Base-by-base conservation (phyloP, 805 yeast species). In the Candida corydali region DNA sequence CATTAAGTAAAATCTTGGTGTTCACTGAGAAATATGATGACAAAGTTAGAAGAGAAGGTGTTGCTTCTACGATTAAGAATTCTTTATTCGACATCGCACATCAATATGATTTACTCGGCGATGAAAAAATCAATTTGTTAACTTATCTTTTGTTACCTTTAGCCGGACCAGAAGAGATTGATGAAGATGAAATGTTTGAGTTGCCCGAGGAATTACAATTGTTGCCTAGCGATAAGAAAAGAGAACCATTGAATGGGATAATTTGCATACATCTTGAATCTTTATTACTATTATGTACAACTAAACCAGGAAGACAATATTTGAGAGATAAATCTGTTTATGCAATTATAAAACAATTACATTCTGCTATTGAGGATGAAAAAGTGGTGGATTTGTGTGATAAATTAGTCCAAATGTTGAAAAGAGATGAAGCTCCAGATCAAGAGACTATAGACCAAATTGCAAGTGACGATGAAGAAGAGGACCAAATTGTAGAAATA, bases 11-110 rank as follows among this genome's bases (percentile, higher is more conserved):
- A 54, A 60, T 88, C 18, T 66, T 86, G 41, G 93, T 80, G 0
- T 88, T 87, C 61, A 83, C 96, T 4, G 89, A 86, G 53, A 77
- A 80, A 51, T 83, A 80, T 46, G 89, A 83, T 52, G 70, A 86
- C 10, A 78, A 77, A 50, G 76, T 78, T 17, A 79, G 98, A 63
- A 75, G 98, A 61, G 89, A 84, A 55, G 97, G 96, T 52, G 89
- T 86, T 26, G 94, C 95, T 1, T 83, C 95, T 4, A 84, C 96
- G 2, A 85, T 93, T 48, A 91, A 93, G 57, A 91, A 91, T 60
- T 76, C 91, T 0, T 64, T 91, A 34, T 91, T 91, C 52, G 96
- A 89, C 53, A 68, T 85, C 1, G 76, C 78, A 27, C 59, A 75
- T 24, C 98, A 91, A 54, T 61, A 61, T 48, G 57, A 54, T 17